A percentile compares a stretch with the other conserved stretches of the same genome.
These are phyloP conservation scores for Thielaviopsis punctulata DNA, from an alignment of 2,329 filamentous ascomycete species.

Conservation along the genomic window DNA sequence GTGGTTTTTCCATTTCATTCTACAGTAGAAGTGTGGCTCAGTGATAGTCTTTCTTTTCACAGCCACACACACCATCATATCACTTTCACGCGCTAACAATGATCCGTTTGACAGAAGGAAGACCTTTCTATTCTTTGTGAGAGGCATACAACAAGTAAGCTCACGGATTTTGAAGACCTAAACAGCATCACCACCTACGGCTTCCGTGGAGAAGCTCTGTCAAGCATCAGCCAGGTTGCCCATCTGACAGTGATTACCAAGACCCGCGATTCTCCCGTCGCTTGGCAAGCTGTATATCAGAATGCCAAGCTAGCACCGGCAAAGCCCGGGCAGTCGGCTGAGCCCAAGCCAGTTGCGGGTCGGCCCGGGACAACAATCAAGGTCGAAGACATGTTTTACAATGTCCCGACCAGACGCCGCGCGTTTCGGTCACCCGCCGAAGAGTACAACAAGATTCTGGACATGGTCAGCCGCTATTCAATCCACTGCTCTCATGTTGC, in stretches of 20 bases:
- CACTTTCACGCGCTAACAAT: no score
- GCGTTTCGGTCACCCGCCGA: constrained; percentile 86
- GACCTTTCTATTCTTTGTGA: constrained; percentile 86
- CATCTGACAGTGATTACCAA: constrained; percentile 91
- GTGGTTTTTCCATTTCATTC: neutral
- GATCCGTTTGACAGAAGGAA: constrained; percentile 51
- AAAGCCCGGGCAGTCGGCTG: constrained; percentile 73
- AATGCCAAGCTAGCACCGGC: constrained; percentile 64
- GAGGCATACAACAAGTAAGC: constrained; percentile 90
- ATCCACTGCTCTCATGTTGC: constrained; percentile 82
- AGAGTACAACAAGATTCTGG: constrained; percentile 95
- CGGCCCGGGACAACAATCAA: constrained; percentile 85
- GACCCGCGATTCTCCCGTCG: constrained; percentile 71
- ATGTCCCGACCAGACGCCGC: constrained; percentile 69
- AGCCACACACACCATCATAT: no score
- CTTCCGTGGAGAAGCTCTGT: constrained; percentile 90
- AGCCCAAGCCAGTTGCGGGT: constrained; percentile 77
- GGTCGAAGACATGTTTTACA: constrained; percentile 95
- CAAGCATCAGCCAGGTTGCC: constrained; percentile 96
- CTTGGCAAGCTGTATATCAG: constrained; percentile 79
- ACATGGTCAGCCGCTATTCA: constrained; percentile 83
- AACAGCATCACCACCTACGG: constrained; percentile 84
- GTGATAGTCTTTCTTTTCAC: no score
- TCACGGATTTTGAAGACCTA: constrained; percentile 85
- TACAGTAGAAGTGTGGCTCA: no score